A percentile compares a stretch with the other conserved stretches of the same genome.
phyloP scores from a whole-genome alignment of 1,284 basidiomycete species.

The Inonotus obliquus region DNA sequence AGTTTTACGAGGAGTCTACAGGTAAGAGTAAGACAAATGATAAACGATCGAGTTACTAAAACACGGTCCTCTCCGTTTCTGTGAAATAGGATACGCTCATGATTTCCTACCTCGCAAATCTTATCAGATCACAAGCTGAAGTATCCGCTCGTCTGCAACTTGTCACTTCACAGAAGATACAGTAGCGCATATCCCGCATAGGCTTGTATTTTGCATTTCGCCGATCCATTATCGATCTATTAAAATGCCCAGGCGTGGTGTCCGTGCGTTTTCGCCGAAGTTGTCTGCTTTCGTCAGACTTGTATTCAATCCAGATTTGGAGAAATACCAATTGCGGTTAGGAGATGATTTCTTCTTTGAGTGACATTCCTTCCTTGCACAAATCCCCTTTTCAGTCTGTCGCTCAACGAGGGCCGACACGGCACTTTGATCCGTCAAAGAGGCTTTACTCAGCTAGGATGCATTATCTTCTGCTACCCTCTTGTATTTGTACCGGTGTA shows the following conservation, averaged over 20 bases:
- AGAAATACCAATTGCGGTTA: neutral
- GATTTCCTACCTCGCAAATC: slow-evolving; percentile 92
- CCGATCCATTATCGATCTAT: neutral
- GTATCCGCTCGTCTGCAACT: slow-evolving; percentile 87
- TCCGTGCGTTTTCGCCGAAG: neutral
- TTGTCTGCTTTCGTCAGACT: neutral
- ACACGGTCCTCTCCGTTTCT: slow-evolving; percentile 15
- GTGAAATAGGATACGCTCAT: slow-evolving; percentile 78
- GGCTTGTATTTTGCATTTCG: neutral
- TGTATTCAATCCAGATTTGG: neutral
- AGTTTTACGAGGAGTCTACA: slow-evolving; percentile 74
- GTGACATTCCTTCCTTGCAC: too few relatives aligned
- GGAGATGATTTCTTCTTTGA: neutral
- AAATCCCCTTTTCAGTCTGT: too few relatives aligned
- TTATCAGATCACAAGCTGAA: slow-evolving; percentile 93
- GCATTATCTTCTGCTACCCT: too few relatives aligned
- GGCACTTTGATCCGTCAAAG: too few relatives aligned
- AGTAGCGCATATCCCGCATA: neutral
- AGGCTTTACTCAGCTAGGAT: too few relatives aligned
- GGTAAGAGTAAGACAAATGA: slow-evolving; percentile 36
- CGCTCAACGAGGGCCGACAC: too few relatives aligned
- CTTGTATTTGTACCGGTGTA: too few relatives aligned
- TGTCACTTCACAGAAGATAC: slow-evolving; percentile 33
- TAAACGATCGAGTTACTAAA: neutral
- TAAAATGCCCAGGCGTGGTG: neutral